Percentiles rank a stretch among this genome's conserved stretches.
phyloP scores from a whole-genome alignment of 139 green algal genomes.

The Chlamydomonas incerta region DNA sequence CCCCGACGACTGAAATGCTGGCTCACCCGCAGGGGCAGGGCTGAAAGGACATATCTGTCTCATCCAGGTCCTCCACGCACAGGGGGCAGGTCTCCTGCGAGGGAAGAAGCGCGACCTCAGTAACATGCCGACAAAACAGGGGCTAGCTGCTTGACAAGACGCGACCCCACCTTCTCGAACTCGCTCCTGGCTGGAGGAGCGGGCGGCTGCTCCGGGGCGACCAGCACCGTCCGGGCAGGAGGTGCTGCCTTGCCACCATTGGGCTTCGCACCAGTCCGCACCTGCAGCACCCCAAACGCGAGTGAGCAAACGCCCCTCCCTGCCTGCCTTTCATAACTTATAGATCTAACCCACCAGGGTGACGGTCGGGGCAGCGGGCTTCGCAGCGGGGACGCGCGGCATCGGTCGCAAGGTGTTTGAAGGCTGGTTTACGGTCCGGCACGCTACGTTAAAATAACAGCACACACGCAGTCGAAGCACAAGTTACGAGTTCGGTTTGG shows the following conservation, averaged over 20 bases:
- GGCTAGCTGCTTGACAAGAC: background rate
- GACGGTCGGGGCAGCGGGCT: conserved; percentile 17
- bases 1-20: background rate
- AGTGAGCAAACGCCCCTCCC: background rate
- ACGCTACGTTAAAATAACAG: too few relatives aligned
- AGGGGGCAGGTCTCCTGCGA: conserved; percentile 56
- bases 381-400: conserved; percentile 18
- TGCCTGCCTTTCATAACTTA: background rate
- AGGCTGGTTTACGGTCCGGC: too few relatives aligned
- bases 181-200: background rate
- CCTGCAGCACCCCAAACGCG: background rate
- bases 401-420: background rate
- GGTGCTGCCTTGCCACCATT: background rate
- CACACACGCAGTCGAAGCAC: too few relatives aligned
- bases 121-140: background rate
- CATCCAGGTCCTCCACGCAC: conserved; percentile 70
- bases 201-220: conserved; percentile 7
- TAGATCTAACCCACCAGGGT: background rate
- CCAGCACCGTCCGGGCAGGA: background rate
- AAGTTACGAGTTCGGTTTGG: too few relatives aligned
- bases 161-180: background rate
- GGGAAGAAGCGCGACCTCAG: background rate
- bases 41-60: conserved; percentile 64
- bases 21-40: conserved; percentile 71
- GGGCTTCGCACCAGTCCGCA: background rate